A percentile compares a stretch with the other conserved stretches of the same genome.
Conservation (phyloP, 1,139 yeast genomes). For the Yamadazyma diddensiae region DNA sequence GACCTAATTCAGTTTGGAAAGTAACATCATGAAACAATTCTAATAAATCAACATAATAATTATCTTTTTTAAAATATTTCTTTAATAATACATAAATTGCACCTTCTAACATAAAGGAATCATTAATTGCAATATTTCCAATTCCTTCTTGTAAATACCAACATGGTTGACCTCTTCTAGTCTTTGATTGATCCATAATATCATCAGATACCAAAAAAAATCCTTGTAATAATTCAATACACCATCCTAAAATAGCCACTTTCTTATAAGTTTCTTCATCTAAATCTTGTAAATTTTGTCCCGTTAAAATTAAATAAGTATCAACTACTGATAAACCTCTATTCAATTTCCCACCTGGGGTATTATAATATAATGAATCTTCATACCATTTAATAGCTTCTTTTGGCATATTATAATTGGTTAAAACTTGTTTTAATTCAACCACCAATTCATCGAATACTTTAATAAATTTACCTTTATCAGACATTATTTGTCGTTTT, state of each 20-base stretch:
- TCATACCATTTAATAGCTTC: slow-evolving; percentile 89
- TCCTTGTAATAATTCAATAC: slow-evolving; percentile 92
- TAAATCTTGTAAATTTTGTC: slow-evolving; percentile 58
- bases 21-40: slow-evolving; percentile 95
- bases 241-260: slow-evolving; percentile 93
- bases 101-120: slow-evolving; percentile 94
- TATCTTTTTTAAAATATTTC: slow-evolving; percentile 78
- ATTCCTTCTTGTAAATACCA: slow-evolving; percentile 87
- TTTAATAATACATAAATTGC: slow-evolving; percentile 87
- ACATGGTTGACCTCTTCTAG: slow-evolving; percentile 98
- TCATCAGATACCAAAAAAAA: slow-evolving; percentile 97
- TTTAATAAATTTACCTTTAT: slow-evolving; percentile 47
- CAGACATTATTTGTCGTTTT: slow-evolving; percentile 8
- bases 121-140: slow-evolving; percentile 93
- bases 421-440: slow-evolving; percentile 66
- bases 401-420: slow-evolving; percentile 74
- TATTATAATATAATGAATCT: slow-evolving; percentile 73
- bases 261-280: slow-evolving; percentile 68
- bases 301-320: slow-evolving; percentile 79
- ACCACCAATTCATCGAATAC: slow-evolving; percentile 77
- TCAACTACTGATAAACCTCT: slow-evolving; percentile 95
- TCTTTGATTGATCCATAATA: slow-evolving; percentile 96
- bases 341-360: slow-evolving; percentile 96
- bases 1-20: slow-evolving; percentile 97
- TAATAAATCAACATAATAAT: slow-evolving; percentile 83